Percentiles rank a stretch among this genome's conserved stretches.
Evolutionary conservation across 1,284 basidiomycete genomes (phyloP).

Genomic region (Tranzscheliella williamsii): DNA sequence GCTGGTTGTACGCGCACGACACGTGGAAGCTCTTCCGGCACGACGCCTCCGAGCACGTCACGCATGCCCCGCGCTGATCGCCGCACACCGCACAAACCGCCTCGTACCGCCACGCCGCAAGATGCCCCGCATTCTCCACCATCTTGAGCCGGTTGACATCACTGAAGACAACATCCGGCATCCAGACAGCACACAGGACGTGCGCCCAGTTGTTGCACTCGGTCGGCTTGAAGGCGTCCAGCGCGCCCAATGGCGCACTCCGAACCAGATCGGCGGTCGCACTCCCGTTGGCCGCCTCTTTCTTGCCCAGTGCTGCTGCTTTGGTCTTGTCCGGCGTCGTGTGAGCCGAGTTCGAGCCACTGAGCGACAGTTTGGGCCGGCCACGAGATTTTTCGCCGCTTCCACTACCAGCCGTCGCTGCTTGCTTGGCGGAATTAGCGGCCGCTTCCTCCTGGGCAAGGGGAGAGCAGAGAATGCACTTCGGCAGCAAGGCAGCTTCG

Average conservation of each 20-base stretch:
- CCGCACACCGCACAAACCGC: constrained; percentile 67
- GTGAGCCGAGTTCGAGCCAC: background rate
- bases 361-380: constrained; percentile 7
- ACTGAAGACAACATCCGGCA: constrained; percentile 78
- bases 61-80: constrained; percentile 72
- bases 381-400: constrained; percentile 18
- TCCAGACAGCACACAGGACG: constrained; percentile 83
- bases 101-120: constrained; percentile 64
- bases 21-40: constrained; percentile 81
- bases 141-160: constrained; percentile 72
- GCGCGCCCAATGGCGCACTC: constrained; percentile 60
- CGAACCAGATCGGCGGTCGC: background rate
- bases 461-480: constrained; percentile 49
- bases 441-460: constrained; percentile 31
- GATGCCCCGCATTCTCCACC: constrained; percentile 82
- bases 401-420: constrained; percentile 1
- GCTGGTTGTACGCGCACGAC: constrained; percentile 83
- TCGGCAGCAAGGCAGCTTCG: constrained; percentile 42
- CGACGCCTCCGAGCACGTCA: constrained; percentile 72
- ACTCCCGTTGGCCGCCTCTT: constrained; percentile 6
- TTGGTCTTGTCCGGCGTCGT: background rate
- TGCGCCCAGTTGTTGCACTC: constrained; percentile 93
- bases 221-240: constrained; percentile 87
- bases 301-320: constrained; percentile 5
- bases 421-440: constrained; percentile 28